phyloP scores from a whole-genome alignment of 768 basidiomycete genomes.

The Lentinula raphanica region DNA sequence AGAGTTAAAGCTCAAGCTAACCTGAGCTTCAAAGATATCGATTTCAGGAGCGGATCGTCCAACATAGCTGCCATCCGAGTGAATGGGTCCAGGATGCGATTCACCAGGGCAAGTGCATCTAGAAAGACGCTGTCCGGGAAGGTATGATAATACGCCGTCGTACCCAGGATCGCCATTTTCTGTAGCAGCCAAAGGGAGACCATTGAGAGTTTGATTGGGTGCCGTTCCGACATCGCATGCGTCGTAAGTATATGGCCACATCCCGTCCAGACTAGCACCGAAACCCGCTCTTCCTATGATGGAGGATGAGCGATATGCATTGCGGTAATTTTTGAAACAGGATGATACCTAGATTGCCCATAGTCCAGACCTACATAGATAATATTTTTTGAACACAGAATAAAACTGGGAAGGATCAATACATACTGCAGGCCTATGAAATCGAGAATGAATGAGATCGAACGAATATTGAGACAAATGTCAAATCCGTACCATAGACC shows the following conservation, averaged over 20 bases:
- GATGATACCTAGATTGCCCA: slow-evolving; percentile 41
- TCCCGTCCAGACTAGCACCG: slow-evolving; percentile 49
- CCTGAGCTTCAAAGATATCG: slow-evolving; percentile 54
- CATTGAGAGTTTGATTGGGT: slow-evolving; percentile 46
- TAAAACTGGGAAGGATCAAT: background rate
- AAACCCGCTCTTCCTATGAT: slow-evolving; percentile 45
- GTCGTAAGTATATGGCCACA: slow-evolving; percentile 32
- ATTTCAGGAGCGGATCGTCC: slow-evolving; percentile 58
- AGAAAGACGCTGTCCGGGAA: slow-evolving; percentile 52
- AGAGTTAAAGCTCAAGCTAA: slow-evolving; percentile 13
- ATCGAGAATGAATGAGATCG: slow-evolving; percentile 6
- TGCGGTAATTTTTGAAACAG: background rate
- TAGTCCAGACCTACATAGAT: slow-evolving; percentile 41
- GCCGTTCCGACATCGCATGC: slow-evolving; percentile 56
- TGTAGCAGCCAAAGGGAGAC: slow-evolving; percentile 33
- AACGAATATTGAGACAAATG: slow-evolving; percentile 6
- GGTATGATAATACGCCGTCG: slow-evolving; percentile 33
- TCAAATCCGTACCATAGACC: slow-evolving; percentile 8
- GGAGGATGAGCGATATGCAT: slow-evolving; percentile 5
- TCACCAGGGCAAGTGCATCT: slow-evolving; percentile 56
- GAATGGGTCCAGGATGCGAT: slow-evolving; percentile 51
- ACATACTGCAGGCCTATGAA: background rate
- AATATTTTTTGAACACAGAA: background rate
- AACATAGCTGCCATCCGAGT: slow-evolving; percentile 39
- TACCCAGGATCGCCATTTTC: slow-evolving; percentile 26